phyloP scores from a whole-genome alignment of 345 rosid genomes.

The Trapa incisa region DNA sequence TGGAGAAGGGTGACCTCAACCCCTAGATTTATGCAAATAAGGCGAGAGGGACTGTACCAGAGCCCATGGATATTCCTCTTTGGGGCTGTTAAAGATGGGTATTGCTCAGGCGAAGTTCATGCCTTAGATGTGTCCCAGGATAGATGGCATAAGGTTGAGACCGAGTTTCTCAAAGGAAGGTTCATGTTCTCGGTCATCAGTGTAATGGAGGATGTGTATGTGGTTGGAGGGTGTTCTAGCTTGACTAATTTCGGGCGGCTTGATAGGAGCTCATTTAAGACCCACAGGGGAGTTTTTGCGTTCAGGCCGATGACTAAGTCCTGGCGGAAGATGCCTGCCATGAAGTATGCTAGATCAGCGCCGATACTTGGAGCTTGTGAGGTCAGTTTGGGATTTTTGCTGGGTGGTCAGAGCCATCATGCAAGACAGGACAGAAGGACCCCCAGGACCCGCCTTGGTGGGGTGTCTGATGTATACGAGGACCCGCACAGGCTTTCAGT shows the following conservation, averaged over 20 bases:
- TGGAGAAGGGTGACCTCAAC: conserved; percentile 73
- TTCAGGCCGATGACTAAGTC: conserved; percentile 75
- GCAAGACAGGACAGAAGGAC: conserved; percentile 63
- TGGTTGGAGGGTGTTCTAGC: conserved; percentile 87
- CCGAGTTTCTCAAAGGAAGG: conserved; percentile 60
- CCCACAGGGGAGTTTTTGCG: conserved; percentile 64
- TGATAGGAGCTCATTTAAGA: conserved; percentile 72
- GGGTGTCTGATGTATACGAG: conserved; percentile 80
- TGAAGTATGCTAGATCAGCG: conserved; percentile 80
- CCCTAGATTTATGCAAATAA: conserved; percentile 56
- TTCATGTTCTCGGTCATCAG: conserved; percentile 77
- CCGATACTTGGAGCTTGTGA: conserved; percentile 65
- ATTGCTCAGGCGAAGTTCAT: conserved; percentile 70
- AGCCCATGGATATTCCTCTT: conserved; percentile 91
- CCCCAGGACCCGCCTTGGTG: conserved; percentile 50
- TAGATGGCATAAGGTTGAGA: conserved; percentile 66
- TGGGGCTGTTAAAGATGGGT: conserved; percentile 65
- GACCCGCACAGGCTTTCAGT: conserved; percentile 91
- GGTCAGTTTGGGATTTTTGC: conserved; percentile 41
- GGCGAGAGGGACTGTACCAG: conserved; percentile 54
- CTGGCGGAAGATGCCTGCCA: conserved; percentile 68
- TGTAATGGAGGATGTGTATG: conserved; percentile 59
- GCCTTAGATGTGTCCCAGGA: conserved; percentile 65
- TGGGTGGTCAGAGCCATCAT: conserved; percentile 32
- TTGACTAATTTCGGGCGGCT: conserved; percentile 48